phyloP scores from a whole-genome alignment of 2,329 filamentous ascomycete genomes.

The Nannizzia gypsea region DNA sequence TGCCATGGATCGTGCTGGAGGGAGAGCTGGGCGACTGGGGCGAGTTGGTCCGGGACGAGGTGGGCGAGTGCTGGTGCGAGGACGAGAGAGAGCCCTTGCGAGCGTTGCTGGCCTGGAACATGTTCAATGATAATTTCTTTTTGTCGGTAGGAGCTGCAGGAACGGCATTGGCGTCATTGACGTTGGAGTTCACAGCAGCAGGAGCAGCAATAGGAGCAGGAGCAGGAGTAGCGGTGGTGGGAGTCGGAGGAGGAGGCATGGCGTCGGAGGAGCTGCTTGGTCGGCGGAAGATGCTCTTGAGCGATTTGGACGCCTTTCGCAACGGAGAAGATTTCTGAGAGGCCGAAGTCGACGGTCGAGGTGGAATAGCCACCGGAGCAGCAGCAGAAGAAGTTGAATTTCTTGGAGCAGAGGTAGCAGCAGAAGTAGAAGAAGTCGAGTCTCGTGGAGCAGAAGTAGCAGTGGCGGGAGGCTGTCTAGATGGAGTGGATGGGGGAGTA shows the following conservation, averaged over 20 bases:
- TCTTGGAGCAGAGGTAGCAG: too few relatives aligned
- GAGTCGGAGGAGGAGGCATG: neutral
- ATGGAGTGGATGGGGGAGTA: slow-evolving; percentile 12
- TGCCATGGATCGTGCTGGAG: slow-evolving; percentile 19
- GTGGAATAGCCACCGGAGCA: neutral
- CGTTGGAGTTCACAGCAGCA: too few relatives aligned
- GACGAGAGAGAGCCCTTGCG: slow-evolving; percentile 27
- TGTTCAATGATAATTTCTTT: neutral
- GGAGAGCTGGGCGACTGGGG: slow-evolving; percentile 26
- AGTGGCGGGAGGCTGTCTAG: neutral
- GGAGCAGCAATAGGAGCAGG: too few relatives aligned
- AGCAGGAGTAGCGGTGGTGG: neutral
- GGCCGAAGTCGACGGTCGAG: slow-evolving; percentile 2
- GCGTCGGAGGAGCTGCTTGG: slow-evolving; percentile 2
- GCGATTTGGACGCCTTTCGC: slow-evolving; percentile 14
- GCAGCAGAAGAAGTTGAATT: neutral
- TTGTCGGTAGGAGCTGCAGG: too few relatives aligned
- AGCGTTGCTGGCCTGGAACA: slow-evolving; percentile 7
- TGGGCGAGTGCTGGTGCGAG: slow-evolving; percentile 26
- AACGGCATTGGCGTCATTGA: too few relatives aligned
- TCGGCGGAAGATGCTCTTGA: slow-evolving; percentile 19
- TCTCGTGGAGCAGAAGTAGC: too few relatives aligned
- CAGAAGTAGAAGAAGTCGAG: neutral
- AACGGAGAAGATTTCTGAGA: slow-evolving; percentile 11
- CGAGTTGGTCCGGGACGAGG: slow-evolving; percentile 26